Evolutionary conservation across 352 stramenopile genomes (phyloP).

Genomic region (Globisporangium carolinianum): DNA sequence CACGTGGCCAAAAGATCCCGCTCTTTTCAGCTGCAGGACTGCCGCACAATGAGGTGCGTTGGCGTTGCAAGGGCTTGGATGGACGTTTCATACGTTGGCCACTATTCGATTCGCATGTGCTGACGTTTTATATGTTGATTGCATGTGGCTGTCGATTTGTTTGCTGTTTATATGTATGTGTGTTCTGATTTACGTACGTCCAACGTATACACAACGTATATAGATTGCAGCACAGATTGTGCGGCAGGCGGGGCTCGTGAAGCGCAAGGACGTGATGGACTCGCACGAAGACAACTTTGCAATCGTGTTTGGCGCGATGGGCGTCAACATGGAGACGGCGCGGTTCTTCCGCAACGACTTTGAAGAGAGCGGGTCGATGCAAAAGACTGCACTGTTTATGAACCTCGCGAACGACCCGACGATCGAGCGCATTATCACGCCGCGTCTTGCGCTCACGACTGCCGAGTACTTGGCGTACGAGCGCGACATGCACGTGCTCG

Average conservation of each 20-base stretch:
- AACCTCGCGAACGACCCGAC: slow-evolving; percentile 99
- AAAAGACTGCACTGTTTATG: slow-evolving; percentile 98
- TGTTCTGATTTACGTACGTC: no score
- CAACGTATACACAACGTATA: background rate
- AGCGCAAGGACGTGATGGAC: slow-evolving; percentile 98
- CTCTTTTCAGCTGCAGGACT: slow-evolving; percentile 98
- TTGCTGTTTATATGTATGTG: no score
- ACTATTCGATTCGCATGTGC: no score
- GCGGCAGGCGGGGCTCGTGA: slow-evolving; percentile 96
- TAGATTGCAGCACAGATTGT: slow-evolving; percentile 98
- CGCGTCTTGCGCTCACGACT: slow-evolving; percentile 96
- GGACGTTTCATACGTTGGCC: background rate
- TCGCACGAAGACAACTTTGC: slow-evolving; percentile 99
- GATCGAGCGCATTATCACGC: slow-evolving; percentile 99
- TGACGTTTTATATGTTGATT: no score
- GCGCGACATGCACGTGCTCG: slow-evolving; percentile 98
- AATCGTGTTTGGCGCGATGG: slow-evolving; percentile 99
- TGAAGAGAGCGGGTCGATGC: slow-evolving; percentile 97
- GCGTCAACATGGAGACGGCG: slow-evolving; percentile 99
- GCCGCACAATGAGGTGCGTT: slow-evolving; percentile 94
- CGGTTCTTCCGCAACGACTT: slow-evolving; percentile 97
- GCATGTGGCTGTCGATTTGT: no score
- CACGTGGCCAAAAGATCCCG: slow-evolving; percentile 99
- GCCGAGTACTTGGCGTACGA: slow-evolving; percentile 99
- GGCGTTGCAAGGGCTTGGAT: background rate